Evolutionary conservation across 148 eudicot genomes (phyloP).

Genomic region (Chenopodium formosanum): DNA sequence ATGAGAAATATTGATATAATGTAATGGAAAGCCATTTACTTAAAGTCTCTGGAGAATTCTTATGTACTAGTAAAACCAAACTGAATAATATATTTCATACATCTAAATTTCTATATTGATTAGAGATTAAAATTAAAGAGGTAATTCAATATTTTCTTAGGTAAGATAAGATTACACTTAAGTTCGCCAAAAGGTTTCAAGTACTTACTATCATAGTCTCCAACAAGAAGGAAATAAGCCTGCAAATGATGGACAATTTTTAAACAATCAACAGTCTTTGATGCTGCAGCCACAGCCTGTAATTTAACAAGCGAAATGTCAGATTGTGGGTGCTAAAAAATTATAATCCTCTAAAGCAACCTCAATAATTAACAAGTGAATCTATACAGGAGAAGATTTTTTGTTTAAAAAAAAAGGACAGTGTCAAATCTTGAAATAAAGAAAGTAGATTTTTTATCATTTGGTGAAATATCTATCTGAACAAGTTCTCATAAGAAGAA

Average conservation of each 20-base stretch:
- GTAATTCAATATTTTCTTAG: background rate
- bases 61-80: background rate
- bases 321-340: background rate
- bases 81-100: background rate
- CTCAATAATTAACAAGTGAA: background rate
- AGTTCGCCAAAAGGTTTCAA: constrained; percentile 6
- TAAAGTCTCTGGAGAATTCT: background rate
- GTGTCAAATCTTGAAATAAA: background rate
- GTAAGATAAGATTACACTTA: constrained; percentile 1
- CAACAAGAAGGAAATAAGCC: constrained; percentile 90
- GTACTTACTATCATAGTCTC: constrained; percentile 78
- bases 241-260: constrained; percentile 90
- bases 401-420: background rate
- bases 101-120: background rate
- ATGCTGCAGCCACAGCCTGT: constrained; percentile 98
- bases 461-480: background rate
- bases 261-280: constrained; percentile 90
- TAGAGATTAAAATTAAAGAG: background rate
- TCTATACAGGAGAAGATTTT: background rate
- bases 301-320: constrained; percentile 21
- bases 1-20: background rate
- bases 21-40: background rate
- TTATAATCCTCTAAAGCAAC: background rate
- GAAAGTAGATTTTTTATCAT: background rate
- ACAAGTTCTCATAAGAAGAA: background rate